phyloP scores from a whole-genome alignment of 2,329 filamentous ascomycete genomes.

The Achaetomium macrosporum region DNA sequence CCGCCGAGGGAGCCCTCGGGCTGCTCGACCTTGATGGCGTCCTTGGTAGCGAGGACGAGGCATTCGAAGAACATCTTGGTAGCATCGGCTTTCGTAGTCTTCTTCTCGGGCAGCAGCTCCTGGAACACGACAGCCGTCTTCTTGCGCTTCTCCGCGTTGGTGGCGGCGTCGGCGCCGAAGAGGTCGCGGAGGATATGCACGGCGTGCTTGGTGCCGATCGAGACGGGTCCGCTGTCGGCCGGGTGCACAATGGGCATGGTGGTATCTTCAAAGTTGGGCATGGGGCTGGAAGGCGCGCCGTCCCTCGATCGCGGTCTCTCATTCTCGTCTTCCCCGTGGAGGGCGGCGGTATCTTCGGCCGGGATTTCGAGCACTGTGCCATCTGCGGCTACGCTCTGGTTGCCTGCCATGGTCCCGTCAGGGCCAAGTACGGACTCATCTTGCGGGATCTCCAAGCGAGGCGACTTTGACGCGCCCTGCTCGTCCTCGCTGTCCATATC shows the following conservation, averaged over 20 bases:
- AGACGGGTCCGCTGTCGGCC: constrained; percentile 78
- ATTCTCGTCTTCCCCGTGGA: constrained; percentile 42
- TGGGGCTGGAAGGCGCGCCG: constrained; percentile 40
- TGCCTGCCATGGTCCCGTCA: constrained; percentile 46
- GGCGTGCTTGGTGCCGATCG: constrained; percentile 86
- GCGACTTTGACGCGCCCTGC: constrained; percentile 58
- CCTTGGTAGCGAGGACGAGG: constrained; percentile 91
- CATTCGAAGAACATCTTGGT: constrained; percentile 99
- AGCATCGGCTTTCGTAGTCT: constrained; percentile 79
- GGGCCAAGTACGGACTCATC: constrained; percentile 48
- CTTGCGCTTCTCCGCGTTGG: constrained; percentile 65
- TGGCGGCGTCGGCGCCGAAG: constrained; percentile 68
- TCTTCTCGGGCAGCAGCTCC: constrained; percentile 75
- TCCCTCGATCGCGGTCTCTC: constrained; percentile 32
- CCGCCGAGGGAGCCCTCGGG: constrained; percentile 65
- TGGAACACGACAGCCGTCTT: constrained; percentile 81
- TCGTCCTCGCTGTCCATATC: constrained; percentile 67
- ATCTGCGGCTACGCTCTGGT: constrained; percentile 51
- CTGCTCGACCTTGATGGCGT: constrained; percentile 96
- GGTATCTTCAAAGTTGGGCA: constrained; percentile 72
- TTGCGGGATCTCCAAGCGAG: constrained; percentile 62
- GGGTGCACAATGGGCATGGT: constrained; percentile 71
- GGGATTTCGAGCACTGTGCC: constrained; percentile 61
- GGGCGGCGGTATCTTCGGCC: constrained; percentile 44
- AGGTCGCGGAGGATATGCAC: constrained; percentile 89